Conservation (phyloP, 2,329 filamentous ascomycete genomes). For the Penicillium aurantiogriseum region DNA sequence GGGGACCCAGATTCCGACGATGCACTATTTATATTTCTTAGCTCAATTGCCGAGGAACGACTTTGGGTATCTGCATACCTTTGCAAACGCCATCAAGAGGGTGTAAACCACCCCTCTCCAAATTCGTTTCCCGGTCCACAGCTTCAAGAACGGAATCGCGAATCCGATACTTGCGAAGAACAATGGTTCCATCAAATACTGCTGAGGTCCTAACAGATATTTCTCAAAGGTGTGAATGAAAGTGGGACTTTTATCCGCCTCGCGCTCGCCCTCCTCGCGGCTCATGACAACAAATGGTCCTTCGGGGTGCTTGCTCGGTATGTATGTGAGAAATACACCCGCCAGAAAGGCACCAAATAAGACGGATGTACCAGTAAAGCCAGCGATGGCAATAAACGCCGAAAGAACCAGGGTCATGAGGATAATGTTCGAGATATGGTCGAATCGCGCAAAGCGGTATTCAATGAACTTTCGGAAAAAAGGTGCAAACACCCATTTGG, state of each 20-base stretch:
- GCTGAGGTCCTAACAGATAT: constrained; percentile 38
- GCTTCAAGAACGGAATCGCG: constrained; percentile 32
- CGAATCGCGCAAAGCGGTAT: constrained; percentile 33
- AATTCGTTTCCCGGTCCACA: constrained; percentile 35
- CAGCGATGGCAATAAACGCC: constrained; percentile 35
- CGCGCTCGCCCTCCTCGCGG: constrained; percentile 35
- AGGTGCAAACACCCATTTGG: constrained; percentile 42
- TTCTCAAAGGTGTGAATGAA: constrained; percentile 42
- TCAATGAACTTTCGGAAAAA: constrained; percentile 39
- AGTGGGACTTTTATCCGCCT: constrained; percentile 36
- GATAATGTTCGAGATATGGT: constrained; percentile 35
- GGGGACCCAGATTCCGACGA: constrained; percentile 31
- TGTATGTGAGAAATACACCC: constrained; percentile 37
- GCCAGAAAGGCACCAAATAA: constrained; percentile 41
- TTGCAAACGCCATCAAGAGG: constrained; percentile 32
- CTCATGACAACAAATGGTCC: constrained; percentile 38
- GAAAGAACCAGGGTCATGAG: constrained; percentile 38
- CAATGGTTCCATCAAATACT: constrained; percentile 34
- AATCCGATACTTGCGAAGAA: constrained; percentile 36
- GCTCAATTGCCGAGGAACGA: background rate
- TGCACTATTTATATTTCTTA: constrained; percentile 19
- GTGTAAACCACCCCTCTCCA: constrained; percentile 33
- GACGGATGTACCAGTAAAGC: constrained; percentile 39
- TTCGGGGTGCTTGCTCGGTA: constrained; percentile 38
- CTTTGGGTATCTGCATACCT: constrained; percentile 16